Evolutionary conservation across 495 filamentous ascomycete genomes (phyloP).

Genomic region (Annulohypoxylon nitens): DNA sequence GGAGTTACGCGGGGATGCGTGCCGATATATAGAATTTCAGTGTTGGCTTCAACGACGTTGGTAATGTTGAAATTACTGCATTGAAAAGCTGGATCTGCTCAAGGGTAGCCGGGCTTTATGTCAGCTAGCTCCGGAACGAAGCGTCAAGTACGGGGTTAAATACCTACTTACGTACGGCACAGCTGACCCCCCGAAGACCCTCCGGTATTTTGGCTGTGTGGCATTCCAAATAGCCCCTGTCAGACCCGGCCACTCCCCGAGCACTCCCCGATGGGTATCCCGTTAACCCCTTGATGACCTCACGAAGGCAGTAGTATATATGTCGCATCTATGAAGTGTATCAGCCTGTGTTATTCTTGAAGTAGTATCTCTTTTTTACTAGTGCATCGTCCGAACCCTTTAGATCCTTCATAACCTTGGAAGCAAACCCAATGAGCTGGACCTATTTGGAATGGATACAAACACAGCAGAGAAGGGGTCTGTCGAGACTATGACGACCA

Average conservation of each 20-base stretch:
- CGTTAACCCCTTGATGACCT: background rate
- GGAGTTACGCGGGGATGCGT: background rate
- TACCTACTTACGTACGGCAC: background rate
- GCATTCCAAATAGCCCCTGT: background rate
- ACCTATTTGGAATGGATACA: slow-evolving; percentile 12
- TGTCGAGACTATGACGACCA: background rate
- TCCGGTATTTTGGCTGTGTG: slow-evolving; percentile 8
- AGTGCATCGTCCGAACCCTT: background rate
- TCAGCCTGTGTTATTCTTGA: background rate
- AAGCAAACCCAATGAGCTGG: background rate
- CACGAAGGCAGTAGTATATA: background rate
- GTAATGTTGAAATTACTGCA: background rate
- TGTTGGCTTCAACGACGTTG: background rate
- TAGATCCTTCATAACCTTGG: background rate
- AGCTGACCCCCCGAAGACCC: slow-evolving; percentile 1
- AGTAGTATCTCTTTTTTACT: background rate
- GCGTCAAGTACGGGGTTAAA: slow-evolving; percentile 6
- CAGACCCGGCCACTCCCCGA: background rate
- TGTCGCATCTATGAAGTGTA: background rate
- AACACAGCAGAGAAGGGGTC: slow-evolving; percentile 22
- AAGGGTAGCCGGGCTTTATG: slow-evolving; percentile 32
- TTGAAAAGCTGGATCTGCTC: background rate
- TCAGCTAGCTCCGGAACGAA: slow-evolving; percentile 25
- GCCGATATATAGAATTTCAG: background rate
- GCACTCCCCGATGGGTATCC: background rate